phyloP scores from a whole-genome alignment of 1,139 yeast genomes.

The Magnusiomyces clavatus region DNA sequence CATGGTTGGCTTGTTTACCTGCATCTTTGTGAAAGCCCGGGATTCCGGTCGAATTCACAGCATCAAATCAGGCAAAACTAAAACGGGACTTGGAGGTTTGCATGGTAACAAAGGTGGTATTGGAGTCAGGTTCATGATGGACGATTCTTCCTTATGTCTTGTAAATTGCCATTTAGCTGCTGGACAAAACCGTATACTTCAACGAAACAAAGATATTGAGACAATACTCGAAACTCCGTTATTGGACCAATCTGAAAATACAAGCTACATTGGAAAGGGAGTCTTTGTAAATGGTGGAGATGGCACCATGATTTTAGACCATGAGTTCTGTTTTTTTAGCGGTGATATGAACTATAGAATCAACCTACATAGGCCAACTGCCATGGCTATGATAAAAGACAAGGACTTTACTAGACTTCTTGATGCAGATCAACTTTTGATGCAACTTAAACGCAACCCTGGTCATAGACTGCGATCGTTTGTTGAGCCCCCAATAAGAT shows the following conservation, averaged over 20 bases:
- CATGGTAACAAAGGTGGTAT: constrained; percentile 96
- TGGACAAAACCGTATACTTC: constrained; percentile 68
- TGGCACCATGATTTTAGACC: constrained; percentile 49
- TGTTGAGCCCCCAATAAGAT: constrained; percentile 66
- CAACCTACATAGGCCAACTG: constrained; percentile 58
- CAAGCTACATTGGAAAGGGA: constrained; percentile 30
- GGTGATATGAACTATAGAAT: constrained; percentile 93
- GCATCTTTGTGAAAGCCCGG: constrained; percentile 56
- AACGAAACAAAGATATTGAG: constrained; percentile 75
- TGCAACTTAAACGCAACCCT: constrained; percentile 64
- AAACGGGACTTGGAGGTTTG: constrained; percentile 91
- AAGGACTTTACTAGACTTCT: constrained; percentile 50
- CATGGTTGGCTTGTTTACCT: constrained; percentile 73
- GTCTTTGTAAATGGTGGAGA: constrained; percentile 44
- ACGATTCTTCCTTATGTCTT: constrained; percentile 67
- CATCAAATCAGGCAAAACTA: constrained; percentile 72
- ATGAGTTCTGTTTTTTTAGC: constrained; percentile 81
- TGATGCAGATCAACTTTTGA: constrained; percentile 66
- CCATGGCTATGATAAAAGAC: constrained; percentile 46
- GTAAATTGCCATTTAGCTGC: constrained; percentile 91
- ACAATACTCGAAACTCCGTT: constrained; percentile 55
- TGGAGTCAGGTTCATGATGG: constrained; percentile 72
- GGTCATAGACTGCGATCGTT: constrained; percentile 56
- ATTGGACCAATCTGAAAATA: constrained; percentile 43
- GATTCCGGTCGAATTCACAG: constrained; percentile 44